phyloP scores from a whole-genome alignment of 2,329 filamentous ascomycete genomes.

The Aspergillus neoniger region DNA sequence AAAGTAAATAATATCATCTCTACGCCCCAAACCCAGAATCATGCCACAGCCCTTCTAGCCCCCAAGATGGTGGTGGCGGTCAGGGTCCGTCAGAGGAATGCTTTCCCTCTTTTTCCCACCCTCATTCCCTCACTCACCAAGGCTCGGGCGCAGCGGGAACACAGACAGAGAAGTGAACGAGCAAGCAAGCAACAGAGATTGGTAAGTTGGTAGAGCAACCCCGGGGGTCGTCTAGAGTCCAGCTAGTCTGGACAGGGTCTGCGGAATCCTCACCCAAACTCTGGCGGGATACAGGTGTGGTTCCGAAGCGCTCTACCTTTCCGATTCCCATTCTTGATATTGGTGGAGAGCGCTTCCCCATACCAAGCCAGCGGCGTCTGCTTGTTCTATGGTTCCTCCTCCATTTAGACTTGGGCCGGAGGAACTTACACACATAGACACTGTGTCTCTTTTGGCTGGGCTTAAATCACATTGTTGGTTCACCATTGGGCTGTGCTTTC shows the following conservation, averaged over 20 bases:
- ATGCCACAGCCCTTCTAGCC: slow-evolving; percentile 10
- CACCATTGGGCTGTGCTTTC: neutral
- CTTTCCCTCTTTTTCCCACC: too few species aligned
- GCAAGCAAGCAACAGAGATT: neutral
- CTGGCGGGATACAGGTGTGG: slow-evolving; percentile 3
- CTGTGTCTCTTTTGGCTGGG: neutral
- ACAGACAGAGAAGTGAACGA: too few species aligned
- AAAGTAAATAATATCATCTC: too few species aligned
- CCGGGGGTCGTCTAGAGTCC: neutral
- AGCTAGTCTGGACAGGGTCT: slow-evolving; percentile 15
- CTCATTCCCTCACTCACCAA: neutral
- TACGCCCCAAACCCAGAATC: neutral
- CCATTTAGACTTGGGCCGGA: neutral
- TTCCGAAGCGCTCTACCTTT: neutral
- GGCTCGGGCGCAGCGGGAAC: neutral
- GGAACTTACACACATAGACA: neutral
- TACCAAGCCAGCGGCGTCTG: neutral
- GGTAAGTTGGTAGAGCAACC: neutral
- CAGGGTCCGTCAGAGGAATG: neutral
- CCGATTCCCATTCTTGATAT: neutral
- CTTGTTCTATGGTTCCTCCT: neutral
- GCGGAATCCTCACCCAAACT: slow-evolving; percentile 18
- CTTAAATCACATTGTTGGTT: neutral
- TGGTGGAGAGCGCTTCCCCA: slow-evolving; percentile 5
- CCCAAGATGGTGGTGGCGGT: slow-evolving; percentile 1